Conservation (phyloP, 371 early-diverging fungal species). For the Rhizomucor pusillus region DNA sequence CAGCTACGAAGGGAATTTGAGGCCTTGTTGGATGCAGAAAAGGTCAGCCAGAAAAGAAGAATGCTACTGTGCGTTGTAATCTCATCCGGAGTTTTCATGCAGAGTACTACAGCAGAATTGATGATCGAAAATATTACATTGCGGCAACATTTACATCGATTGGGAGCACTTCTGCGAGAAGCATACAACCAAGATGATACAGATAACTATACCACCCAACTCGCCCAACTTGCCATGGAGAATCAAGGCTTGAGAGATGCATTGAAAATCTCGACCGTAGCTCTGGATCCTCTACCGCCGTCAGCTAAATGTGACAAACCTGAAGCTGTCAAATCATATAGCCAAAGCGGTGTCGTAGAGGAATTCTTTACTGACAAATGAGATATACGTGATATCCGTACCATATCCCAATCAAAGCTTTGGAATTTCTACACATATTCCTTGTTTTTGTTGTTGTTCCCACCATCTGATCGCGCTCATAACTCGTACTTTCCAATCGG, state of each 20-base stretch:
- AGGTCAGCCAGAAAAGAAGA: conserved; percentile 13
- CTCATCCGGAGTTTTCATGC: neutral
- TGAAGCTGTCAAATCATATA: neutral
- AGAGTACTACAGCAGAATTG: conserved; percentile 37
- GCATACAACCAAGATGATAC: conserved; percentile 15
- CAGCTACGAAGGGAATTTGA: conserved; percentile 37
- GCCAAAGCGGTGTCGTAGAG: conserved; percentile 5
- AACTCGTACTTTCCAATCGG: conserved; percentile 23
- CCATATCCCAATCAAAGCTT: too few relatives aligned
- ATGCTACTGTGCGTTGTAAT: neutral
- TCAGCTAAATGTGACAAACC: neutral
- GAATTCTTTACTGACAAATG: conserved; percentile 2
- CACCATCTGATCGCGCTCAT: conserved; percentile 26
- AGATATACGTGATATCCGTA: neutral
- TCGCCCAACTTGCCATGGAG: conserved; percentile 29
- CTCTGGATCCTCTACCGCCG: neutral
- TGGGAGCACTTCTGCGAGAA: conserved; percentile 24
- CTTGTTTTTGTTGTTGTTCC: conserved; percentile 2
- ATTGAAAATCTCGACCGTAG: conserved; percentile 14
- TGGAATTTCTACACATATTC: neutral
- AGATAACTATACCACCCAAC: conserved; percentile 15
- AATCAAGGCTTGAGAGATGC: conserved; percentile 28
- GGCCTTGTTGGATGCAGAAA: conserved; percentile 44
- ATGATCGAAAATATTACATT: conserved; percentile 42
- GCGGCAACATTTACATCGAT: conserved; percentile 26